Base-by-base conservation (phyloP, 345 rosid species). In the Citrus inodora region DNA sequence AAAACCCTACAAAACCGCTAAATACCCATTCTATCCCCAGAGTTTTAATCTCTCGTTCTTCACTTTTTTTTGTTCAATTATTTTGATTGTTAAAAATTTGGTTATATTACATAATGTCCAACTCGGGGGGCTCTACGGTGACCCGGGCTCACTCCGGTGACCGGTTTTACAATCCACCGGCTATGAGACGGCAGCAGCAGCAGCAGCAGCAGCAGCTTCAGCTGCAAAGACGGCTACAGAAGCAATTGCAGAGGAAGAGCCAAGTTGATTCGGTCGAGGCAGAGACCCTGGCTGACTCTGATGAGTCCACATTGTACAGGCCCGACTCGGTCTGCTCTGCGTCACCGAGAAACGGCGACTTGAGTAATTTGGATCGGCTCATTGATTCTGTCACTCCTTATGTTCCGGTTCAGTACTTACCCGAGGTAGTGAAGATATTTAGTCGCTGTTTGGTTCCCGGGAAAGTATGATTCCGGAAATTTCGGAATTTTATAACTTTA, bases 281-380 rank as follows among this genome's bases (percentile, higher is more conserved):
- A 21, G 82, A 80, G 74, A 53, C 51, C 9, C 48, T 79, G 27
- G 60, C 72, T 19, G 86, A 84, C 75, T 78, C 85, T 10, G 81
- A 80, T 25, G 85, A 86, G 21, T 79, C 89, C 9, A 80, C 87
- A 82, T 83, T 85, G 80, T 85, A 82, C 14, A 61, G 76, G 58
- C 82, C 73, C 32, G 79, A 76, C 81, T 85, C 85, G 46, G 81
- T 58, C 35, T 70, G 81, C 78, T 83, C 84, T 16, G 56, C 25
- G 32, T 61, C 58, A 37, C 63, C 72, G 35, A 28, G 46, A 62
- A 38, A 48, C 67, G 33, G 65, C 9, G 38, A 46, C 64, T 70
- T 78, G 72, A 83, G 87, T 64, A 86, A 90, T 80, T 85, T 90
- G 84, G 92, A 88, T 85, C 88, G 93, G 75, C 83, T 90, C 13